Conservation (phyloP, 345 rosid species). For the Lepidium sativum region DNA sequence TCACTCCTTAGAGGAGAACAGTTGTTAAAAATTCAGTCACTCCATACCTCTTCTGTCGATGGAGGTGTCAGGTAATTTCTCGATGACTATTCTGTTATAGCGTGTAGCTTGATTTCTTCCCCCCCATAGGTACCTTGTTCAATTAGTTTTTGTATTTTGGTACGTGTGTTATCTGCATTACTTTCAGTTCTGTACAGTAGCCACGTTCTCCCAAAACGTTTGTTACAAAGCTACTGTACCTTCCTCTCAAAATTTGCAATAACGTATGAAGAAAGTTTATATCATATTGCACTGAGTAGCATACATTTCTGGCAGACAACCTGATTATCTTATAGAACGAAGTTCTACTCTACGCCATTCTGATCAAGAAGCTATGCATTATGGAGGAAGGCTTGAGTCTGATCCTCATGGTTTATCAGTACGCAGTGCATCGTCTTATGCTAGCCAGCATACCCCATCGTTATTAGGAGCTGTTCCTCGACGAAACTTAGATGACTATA, state of each 20-base stretch:
- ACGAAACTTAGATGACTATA: slow-evolving; percentile 69
- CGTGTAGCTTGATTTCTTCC: background rate
- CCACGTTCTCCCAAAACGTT: slow-evolving; percentile 16
- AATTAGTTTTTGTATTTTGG: background rate
- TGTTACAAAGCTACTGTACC: background rate
- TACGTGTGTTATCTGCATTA: background rate
- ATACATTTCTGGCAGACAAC: slow-evolving; percentile 91
- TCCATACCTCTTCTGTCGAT: slow-evolving; percentile 63
- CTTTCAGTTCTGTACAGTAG: background rate
- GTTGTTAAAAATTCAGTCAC: slow-evolving; percentile 58
- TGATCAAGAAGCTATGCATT: slow-evolving; percentile 59
- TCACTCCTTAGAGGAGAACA: slow-evolving; percentile 82
- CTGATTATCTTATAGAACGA: slow-evolving; percentile 84
- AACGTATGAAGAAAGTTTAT: slow-evolving; percentile 4
- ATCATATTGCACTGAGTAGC: slow-evolving; percentile 58
- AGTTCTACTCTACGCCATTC: slow-evolving; percentile 63
- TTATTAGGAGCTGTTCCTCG: slow-evolving; percentile 88
- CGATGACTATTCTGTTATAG: background rate
- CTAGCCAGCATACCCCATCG: slow-evolving; percentile 67
- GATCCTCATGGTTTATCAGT: slow-evolving; percentile 61
- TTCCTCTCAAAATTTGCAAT: slow-evolving; percentile 9
- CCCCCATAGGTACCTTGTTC: background rate
- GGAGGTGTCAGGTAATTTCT: slow-evolving; percentile 65
- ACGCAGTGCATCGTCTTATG: slow-evolving; percentile 55
- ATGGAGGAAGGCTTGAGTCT: slow-evolving; percentile 72